phyloP scores from a whole-genome alignment of 2,329 filamentous ascomycete genomes.

The Fusarium sp. region DNA sequence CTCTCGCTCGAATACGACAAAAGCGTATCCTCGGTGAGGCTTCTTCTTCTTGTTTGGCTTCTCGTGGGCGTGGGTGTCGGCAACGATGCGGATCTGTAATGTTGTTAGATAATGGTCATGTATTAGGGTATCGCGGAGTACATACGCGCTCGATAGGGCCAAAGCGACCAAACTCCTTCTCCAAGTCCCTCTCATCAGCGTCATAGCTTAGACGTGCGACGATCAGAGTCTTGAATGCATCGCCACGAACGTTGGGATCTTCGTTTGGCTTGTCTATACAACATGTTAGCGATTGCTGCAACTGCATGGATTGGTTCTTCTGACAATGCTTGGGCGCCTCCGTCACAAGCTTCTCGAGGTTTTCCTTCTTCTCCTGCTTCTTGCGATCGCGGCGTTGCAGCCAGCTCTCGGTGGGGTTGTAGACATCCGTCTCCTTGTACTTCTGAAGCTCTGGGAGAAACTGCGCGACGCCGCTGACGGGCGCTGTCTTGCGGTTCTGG shows the following conservation, averaged over 20 bases:
- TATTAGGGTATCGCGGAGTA: neutral
- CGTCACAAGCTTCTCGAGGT: constrained; percentile 69
- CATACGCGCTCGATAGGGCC: constrained; percentile 91
- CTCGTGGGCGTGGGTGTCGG: constrained; percentile 75
- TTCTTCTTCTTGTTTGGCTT: constrained; percentile 83
- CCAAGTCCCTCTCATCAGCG: constrained; percentile 87
- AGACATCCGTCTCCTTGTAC: constrained; percentile 81
- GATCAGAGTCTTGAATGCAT: constrained; percentile 95
- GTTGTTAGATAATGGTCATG: constrained; percentile 28
- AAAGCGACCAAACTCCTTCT: constrained; percentile 92
- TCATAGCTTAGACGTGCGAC: constrained; percentile 91
- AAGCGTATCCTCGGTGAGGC: constrained; percentile 89
- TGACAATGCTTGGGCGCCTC: constrained; percentile 74
- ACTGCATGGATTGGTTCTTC: constrained; percentile 32
- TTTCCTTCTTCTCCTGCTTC: constrained; percentile 80
- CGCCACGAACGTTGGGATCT: constrained; percentile 89
- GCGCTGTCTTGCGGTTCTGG: constrained; percentile 80
- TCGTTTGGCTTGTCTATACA: constrained; percentile 79
- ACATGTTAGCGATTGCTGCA: constrained; percentile 27
- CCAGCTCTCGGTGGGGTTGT: constrained; percentile 90
- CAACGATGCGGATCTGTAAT: constrained; percentile 83
- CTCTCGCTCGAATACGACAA: constrained; percentile 96
- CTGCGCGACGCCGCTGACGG: constrained; percentile 77
- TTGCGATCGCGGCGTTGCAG: constrained; percentile 86
- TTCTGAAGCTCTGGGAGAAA: constrained; percentile 79